Percentiles rank a stretch among this genome's conserved stretches.
phyloP scores from a whole-genome alignment of 345 rosid genomes.

The Rhodamnia argentea region DNA sequence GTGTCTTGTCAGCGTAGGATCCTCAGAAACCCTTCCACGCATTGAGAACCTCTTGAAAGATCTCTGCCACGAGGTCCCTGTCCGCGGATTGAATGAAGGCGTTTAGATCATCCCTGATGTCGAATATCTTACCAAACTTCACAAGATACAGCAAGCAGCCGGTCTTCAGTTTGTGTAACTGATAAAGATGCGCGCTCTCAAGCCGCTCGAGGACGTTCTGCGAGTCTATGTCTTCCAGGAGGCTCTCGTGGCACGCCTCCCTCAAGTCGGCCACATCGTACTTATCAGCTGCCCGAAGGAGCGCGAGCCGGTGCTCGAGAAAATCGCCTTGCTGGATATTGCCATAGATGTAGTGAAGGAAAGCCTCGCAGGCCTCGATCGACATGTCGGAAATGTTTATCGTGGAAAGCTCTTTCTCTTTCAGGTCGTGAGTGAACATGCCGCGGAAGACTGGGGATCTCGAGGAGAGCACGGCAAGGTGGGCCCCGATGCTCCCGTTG shows the following conservation, averaged over 20 bases:
- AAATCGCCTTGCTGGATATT: conserved; percentile 61
- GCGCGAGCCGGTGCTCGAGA: conserved; percentile 57
- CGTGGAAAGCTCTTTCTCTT: conserved; percentile 76
- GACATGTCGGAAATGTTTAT: conserved; percentile 77
- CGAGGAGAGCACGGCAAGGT: conserved; percentile 85
- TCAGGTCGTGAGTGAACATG: conserved; percentile 85
- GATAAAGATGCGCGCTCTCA: conserved; percentile 61
- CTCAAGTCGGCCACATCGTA: conserved; percentile 69
- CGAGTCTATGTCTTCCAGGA: conserved; percentile 68
- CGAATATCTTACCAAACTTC: conserved; percentile 89
- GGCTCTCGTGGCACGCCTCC: conserved; percentile 82
- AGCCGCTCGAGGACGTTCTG: conserved; percentile 86
- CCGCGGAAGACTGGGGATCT: conserved; percentile 80
- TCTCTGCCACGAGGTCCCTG: conserved; percentile 68
- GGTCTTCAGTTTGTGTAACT: conserved; percentile 55
- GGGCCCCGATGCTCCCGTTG: conserved; percentile 79
- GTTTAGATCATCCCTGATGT: conserved; percentile 72
- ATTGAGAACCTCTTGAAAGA: conserved; percentile 73
- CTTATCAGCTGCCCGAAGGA: conserved; percentile 80
- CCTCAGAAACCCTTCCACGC: conserved; percentile 88
- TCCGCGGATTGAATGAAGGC: conserved; percentile 68
- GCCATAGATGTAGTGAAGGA: conserved; percentile 76
- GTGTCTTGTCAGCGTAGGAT: neutral
- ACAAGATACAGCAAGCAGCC: conserved; percentile 83
- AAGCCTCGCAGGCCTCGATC: conserved; percentile 66